Conservation (phyloP, 106 monocot genomes). For the Xerophyta viscosa region DNA sequence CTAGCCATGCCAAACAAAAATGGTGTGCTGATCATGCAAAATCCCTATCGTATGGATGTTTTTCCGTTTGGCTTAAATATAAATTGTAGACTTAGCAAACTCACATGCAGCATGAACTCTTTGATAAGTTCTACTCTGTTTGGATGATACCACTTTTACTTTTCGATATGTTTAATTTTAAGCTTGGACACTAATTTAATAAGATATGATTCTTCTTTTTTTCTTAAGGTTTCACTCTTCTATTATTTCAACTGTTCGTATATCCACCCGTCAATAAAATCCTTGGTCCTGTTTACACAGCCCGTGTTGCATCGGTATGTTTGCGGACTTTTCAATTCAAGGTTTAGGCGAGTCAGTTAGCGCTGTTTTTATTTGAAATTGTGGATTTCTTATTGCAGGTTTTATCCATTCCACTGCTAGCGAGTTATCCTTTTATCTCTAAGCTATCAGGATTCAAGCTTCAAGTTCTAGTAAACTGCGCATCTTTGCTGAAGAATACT, state of each 20-base stretch:
- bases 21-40: too few relatives aligned
- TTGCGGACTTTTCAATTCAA: neutral
- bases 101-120: too few relatives aligned
- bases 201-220: slow-evolving; percentile 1
- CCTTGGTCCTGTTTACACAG: slow-evolving; percentile 37
- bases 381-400: slow-evolving; percentile 29
- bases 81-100: too few relatives aligned
- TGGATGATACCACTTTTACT: slow-evolving; percentile 46
- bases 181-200: neutral
- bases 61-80: too few relatives aligned
- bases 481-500: slow-evolving; percentile 57
- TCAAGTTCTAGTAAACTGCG: slow-evolving; percentile 34
- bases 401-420: slow-evolving; percentile 43
- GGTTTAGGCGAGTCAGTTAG: neutral
- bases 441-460: slow-evolving; percentile 48
- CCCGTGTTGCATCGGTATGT: slow-evolving; percentile 49
- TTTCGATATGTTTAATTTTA: slow-evolving; percentile 4
- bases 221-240: slow-evolving; percentile 48
- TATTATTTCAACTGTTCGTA: slow-evolving; percentile 47
- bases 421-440: slow-evolving; percentile 45
- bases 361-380: neutral
- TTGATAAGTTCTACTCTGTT: too few relatives aligned
- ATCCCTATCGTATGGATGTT: too few relatives aligned
- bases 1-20: too few relatives aligned
- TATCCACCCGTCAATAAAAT: slow-evolving; percentile 45